These are phyloP conservation scores for Blakeslea trispora DNA, from an alignment of 371 early-diverging fungal species.

Conservation along the genomic window DNA sequence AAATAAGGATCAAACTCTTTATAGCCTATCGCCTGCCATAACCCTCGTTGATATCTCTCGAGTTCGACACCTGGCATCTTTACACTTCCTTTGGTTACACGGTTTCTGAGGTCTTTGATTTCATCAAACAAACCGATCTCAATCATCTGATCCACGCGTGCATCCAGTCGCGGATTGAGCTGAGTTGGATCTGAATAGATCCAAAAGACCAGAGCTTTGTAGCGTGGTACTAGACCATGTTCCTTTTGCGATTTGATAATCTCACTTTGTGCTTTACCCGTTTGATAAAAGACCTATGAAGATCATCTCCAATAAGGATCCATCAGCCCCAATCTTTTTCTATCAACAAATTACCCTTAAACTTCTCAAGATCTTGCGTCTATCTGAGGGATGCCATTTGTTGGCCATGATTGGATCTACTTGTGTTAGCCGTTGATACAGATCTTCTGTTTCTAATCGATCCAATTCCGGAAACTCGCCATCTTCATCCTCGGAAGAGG, in stretches of 20 bases:
- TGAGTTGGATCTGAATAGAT: conserved; percentile 70
- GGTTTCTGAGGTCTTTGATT: conserved; percentile 66
- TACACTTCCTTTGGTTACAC: conserved; percentile 46
- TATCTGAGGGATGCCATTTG: conserved; percentile 91
- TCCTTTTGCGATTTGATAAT: conserved; percentile 65
- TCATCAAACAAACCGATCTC: conserved; percentile 82
- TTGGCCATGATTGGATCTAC: conserved; percentile 90
- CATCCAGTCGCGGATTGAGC: conserved; percentile 78
- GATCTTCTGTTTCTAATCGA: conserved; percentile 41
- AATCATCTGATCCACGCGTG: conserved; percentile 87
- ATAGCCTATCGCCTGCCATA: conserved; percentile 85
- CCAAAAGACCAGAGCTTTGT: conserved; percentile 81
- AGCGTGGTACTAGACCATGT: conserved; percentile 36
- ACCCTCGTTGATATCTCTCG: conserved; percentile 75
- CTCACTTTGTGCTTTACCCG: conserved; percentile 76
- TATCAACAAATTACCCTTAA: conserved; percentile 55
- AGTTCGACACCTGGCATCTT: conserved; percentile 41
- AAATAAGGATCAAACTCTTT: conserved; percentile 84
- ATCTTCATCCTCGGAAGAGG: conserved; percentile 14
- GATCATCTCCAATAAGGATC: background rate
- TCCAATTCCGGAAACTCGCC: conserved; percentile 36
- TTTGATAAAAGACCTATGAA: conserved; percentile 66
- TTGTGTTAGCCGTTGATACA: conserved; percentile 61
- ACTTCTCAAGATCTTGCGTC: conserved; percentile 85
- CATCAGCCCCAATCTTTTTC: background rate